Percentiles rank a stretch among this genome's conserved stretches.
These are phyloP conservation scores for Rhizoclosmatium sp. DNA, from an alignment of 192 early-diverging fungal genomes.

Conservation along the genomic window DNA sequence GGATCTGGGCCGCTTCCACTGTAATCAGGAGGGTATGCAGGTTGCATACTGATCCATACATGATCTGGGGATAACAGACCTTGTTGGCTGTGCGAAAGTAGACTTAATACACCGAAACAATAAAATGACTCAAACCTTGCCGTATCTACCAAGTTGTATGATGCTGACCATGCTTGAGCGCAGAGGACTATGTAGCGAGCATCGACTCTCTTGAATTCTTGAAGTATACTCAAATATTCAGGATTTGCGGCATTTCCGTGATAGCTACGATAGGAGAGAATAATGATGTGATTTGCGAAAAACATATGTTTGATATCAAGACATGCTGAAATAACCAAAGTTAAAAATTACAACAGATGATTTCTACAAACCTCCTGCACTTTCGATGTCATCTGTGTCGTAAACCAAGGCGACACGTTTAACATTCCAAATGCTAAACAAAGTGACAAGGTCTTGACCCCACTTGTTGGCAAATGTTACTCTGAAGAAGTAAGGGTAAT, in stretches of 20 bases:
- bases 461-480: conserved; percentile 3
- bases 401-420: background rate
- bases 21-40: conserved; percentile 10
- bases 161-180: background rate
- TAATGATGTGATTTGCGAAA: background rate
- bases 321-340: background rate
- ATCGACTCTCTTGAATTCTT: background rate
- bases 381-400: conserved; percentile 10
- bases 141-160: background rate
- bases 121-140: background rate
- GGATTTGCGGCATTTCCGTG: background rate
- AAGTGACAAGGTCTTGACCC: background rate
- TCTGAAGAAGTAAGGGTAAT: conserved; percentile 4
- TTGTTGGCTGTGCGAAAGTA: background rate
- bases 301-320: background rate
- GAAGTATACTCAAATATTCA: background rate
- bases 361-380: background rate
- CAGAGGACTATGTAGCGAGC: conserved; percentile 17
- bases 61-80: background rate
- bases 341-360: background rate
- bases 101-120: background rate
- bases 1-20: conserved; percentile 10
- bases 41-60: conserved; percentile 5
- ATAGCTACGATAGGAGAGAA: background rate
- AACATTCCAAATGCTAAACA: background rate